Evolutionary conservation across 305 asterid species (phyloP).

Genomic region (Fraxinus velutina): DNA sequence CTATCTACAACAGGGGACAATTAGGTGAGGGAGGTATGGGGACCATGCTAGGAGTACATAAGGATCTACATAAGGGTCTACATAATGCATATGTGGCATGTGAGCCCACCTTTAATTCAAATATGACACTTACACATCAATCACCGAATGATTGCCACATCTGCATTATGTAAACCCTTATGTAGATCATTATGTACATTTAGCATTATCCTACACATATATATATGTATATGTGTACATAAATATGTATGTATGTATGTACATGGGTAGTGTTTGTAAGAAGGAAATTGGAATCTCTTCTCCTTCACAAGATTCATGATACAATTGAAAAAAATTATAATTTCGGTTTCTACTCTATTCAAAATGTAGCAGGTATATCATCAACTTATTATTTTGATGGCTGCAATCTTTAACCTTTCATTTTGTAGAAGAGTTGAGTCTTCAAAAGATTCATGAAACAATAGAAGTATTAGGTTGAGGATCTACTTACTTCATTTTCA

Average conservation of each 20-base stretch:
- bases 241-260: neutral
- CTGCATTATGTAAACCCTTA: too few relatives aligned
- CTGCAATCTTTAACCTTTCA: neutral
- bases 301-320: neutral
- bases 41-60: too few relatives aligned
- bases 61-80: too few relatives aligned
- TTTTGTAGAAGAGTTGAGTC: neutral
- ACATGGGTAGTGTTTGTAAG: conserved; percentile 51
- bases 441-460: neutral
- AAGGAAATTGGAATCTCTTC: neutral
- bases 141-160: too few relatives aligned
- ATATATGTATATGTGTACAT: conserved; percentile 25
- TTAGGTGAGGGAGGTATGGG: too few relatives aligned
- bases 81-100: too few relatives aligned
- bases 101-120: too few relatives aligned
- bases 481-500: neutral
- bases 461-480: neutral
- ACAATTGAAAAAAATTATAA: neutral
- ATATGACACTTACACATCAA: too few relatives aligned
- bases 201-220: too few relatives aligned
- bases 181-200: too few relatives aligned
- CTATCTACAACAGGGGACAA: too few relatives aligned
- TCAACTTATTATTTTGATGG: neutral
- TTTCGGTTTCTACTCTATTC: neutral
- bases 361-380: neutral